Evolutionary conservation across 495 filamentous ascomycete genomes (phyloP).

Genomic region (Xylaria longipes): DNA sequence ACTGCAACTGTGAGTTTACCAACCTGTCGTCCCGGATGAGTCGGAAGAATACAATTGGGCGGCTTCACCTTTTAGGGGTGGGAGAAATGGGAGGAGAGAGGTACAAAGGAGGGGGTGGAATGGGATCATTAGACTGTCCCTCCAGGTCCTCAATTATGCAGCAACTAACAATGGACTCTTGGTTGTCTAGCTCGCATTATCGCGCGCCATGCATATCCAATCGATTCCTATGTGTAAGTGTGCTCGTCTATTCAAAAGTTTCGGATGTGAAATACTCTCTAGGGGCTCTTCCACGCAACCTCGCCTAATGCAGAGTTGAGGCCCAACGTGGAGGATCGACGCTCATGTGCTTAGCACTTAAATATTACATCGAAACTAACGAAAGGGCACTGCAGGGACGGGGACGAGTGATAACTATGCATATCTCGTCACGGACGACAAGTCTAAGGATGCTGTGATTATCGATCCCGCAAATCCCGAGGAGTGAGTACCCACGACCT

Average conservation of each 20-base stretch:
- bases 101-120: neutral
- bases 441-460: slow-evolving; percentile 88
- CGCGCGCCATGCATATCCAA: slow-evolving; percentile 86
- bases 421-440: slow-evolving; percentile 91
- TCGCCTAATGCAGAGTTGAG: neutral
- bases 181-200: slow-evolving; percentile 41
- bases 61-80: neutral
- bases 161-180: slow-evolving; percentile 16
- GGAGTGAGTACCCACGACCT: slow-evolving; percentile 66
- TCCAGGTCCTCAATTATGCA: slow-evolving; percentile 21
- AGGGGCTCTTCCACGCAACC: neutral
- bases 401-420: slow-evolving; percentile 94
- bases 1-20: slow-evolving; percentile 40
- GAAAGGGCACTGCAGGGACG: slow-evolving; percentile 65
- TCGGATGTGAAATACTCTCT: neutral
- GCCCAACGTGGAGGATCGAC: neutral
- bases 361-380: neutral
- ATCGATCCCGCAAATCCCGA: slow-evolving; percentile 93
- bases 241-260: neutral
- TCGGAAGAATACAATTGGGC: neutral
- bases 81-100: neutral
- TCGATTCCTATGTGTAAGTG: slow-evolving; percentile 97
- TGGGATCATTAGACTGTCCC: neutral
- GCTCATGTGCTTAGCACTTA: neutral
- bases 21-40: neutral